Evolutionary conservation across 305 asterid species (phyloP).

Genomic region (Solanum hybrid): DNA sequence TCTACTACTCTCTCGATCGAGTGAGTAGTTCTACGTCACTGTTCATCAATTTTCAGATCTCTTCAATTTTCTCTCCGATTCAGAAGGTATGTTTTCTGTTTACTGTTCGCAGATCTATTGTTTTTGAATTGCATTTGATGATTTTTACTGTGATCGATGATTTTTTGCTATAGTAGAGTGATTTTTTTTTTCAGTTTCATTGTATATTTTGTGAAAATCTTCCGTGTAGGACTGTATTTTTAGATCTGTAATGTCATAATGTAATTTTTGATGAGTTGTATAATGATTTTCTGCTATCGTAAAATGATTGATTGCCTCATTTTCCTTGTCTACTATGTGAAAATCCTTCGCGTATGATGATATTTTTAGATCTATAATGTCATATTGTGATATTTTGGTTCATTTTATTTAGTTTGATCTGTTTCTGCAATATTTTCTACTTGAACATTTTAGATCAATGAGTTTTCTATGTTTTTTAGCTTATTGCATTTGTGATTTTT

Average conservation of each 20-base stretch:
- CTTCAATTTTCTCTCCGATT: background rate
- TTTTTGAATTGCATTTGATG: background rate
- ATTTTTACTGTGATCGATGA: background rate
- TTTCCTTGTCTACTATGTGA: background rate
- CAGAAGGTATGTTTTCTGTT: constrained; percentile 8
- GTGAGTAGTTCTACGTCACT: constrained; percentile 3
- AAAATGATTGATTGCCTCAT: background rate
- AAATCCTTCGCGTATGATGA: background rate
- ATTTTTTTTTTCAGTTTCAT: background rate
- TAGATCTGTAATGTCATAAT: background rate
- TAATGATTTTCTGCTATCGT: background rate
- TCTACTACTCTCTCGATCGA: constrained; percentile 14
- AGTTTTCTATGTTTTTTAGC: background rate
- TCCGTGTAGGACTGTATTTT: background rate
- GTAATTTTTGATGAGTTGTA: background rate
- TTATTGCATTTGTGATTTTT: background rate
- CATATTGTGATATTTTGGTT: background rate
- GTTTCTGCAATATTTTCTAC: background rate
- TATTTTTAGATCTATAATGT: background rate
- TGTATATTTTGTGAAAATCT: background rate
- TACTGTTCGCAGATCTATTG: background rate
- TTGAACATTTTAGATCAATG: background rate
- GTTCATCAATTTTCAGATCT: constrained; percentile 11
- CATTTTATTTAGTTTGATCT: background rate
- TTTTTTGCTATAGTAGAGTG: background rate